Evolutionary conservation across 345 rosid genomes (phyloP).

Genomic region (Hirschfeldia incana): DNA sequence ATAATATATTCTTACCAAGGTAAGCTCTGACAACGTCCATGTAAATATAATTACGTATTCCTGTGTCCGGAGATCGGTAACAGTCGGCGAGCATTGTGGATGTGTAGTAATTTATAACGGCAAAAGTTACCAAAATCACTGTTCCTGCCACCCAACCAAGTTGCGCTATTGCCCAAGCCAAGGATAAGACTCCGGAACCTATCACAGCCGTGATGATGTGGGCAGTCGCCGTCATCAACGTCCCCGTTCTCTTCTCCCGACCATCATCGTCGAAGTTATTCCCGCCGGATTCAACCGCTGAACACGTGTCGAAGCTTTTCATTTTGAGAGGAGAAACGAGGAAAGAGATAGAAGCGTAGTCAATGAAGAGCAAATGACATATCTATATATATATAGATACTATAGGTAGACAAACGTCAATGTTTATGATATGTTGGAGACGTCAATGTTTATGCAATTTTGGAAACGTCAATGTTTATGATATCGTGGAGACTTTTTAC

Average conservation of each 20-base stretch:
- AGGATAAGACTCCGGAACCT: conserved; percentile 80
- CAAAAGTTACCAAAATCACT: conserved; percentile 52
- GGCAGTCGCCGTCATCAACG: conserved; percentile 47
- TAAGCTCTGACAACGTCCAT: conserved; percentile 71
- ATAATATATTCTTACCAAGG: conserved; percentile 49
- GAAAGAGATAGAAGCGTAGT: neutral
- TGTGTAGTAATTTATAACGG: conserved; percentile 61
- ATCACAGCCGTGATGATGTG: conserved; percentile 93
- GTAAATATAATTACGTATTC: conserved; percentile 75
- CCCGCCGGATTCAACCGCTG: conserved; percentile 9
- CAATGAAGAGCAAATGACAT: neutral
- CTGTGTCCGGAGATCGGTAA: conserved; percentile 65
- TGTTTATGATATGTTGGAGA: neutral
- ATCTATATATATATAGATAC: neutral
- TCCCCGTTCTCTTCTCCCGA: conserved; percentile 63
- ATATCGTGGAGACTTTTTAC: neutral
- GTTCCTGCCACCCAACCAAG: conserved; percentile 85
- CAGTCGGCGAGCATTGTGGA: conserved; percentile 69
- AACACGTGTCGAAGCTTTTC: neutral
- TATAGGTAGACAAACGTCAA: neutral
- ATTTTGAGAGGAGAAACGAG: neutral
- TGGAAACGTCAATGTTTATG: neutral
- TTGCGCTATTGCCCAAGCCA: conserved; percentile 91
- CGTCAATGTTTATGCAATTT: neutral
- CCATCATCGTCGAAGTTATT: conserved; percentile 75